These are phyloP conservation scores for Dillenia turbinata DNA, from an alignment of 164 flowering plant species.

Conservation along the genomic window DNA sequence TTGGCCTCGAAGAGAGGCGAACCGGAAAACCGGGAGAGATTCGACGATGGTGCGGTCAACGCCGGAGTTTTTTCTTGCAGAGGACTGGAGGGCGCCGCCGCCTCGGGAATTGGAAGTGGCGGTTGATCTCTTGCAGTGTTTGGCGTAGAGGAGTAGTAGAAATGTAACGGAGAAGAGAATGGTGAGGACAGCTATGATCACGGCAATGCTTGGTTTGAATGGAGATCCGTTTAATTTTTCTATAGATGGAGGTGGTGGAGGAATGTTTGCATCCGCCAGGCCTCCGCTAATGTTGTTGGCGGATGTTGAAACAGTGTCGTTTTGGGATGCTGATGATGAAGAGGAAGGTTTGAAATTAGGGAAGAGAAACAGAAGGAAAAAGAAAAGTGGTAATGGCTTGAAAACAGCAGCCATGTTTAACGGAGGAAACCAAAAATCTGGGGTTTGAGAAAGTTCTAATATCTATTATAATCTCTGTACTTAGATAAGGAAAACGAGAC, in stretches of 20 bases:
- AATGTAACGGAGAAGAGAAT: conserved; percentile 71
- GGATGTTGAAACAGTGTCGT: too few species aligned
- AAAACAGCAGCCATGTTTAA: too few species aligned
- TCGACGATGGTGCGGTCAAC: conserved; percentile 62
- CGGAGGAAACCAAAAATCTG: too few species aligned
- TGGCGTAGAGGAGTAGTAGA: conserved; percentile 76
- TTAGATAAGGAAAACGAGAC: background rate
- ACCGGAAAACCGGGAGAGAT: conserved; percentile 75
- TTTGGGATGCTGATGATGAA: too few species aligned
- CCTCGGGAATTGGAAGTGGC: background rate
- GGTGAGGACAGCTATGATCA: conserved; percentile 62
- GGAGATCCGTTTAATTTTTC: conserved; percentile 18
- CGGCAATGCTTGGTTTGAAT: conserved; percentile 59
- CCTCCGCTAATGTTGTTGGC: conserved; percentile 4
- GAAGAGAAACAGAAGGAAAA: background rate
- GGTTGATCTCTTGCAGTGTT: conserved; percentile 52
- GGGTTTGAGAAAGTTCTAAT: too few species aligned
- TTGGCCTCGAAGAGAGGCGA: conserved; percentile 56
- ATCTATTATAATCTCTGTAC: too few species aligned
- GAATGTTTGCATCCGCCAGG: conserved; percentile 1
- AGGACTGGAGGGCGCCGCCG: background rate
- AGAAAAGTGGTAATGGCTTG: too few species aligned
- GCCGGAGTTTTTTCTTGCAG: conserved; percentile 60
- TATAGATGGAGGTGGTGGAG: conserved; percentile 7
- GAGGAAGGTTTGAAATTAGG: background rate